phyloP scores from a whole-genome alignment of 805 yeast species.

The Hanseniaspora guilliermondii region DNA sequence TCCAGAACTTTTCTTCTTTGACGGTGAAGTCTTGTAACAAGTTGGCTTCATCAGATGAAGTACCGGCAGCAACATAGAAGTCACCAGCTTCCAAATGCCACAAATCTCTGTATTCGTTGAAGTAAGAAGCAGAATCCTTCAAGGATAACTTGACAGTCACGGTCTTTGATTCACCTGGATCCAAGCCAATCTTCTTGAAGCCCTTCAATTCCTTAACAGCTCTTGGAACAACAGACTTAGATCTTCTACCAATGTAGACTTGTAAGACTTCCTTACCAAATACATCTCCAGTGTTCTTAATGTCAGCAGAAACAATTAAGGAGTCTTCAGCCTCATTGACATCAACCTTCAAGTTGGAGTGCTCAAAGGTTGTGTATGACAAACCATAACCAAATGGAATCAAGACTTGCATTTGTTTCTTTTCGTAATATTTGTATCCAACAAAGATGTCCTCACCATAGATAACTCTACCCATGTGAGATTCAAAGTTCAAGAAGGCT shows the following conservation, averaged over 20 bases:
- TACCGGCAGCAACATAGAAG: conserved; percentile 39
- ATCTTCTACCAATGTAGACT: conserved; percentile 34
- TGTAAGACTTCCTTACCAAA: conserved; percentile 48
- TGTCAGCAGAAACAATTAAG: conserved; percentile 28
- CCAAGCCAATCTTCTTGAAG: conserved; percentile 37
- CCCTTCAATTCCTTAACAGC: conserved; percentile 52
- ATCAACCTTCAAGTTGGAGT: conserved; percentile 29
- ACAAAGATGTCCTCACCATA: conserved; percentile 59
- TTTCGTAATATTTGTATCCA: conserved; percentile 52
- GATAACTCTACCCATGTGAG: conserved; percentile 40
- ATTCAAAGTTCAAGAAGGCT: conserved; percentile 38
- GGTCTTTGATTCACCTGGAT: conserved; percentile 33
- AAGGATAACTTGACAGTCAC: conserved; percentile 32
- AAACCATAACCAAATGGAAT: conserved; percentile 56
- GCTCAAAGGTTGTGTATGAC: conserved; percentile 43
- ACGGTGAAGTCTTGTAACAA: conserved; percentile 20
- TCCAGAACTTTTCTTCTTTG: conserved; percentile 21
- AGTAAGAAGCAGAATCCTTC: conserved; percentile 43
- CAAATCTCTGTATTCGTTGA: conserved; percentile 35
- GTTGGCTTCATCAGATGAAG: conserved; percentile 25
- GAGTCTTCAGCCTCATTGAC: conserved; percentile 22
- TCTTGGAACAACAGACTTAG: conserved; percentile 30
- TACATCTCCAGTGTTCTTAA: conserved; percentile 36
- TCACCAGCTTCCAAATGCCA: conserved; percentile 44
- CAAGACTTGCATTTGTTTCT: conserved; percentile 34